Base-by-base conservation (phyloP, 1,284 basidiomycete genomes). In the Ganoderma meredithae region DNA sequence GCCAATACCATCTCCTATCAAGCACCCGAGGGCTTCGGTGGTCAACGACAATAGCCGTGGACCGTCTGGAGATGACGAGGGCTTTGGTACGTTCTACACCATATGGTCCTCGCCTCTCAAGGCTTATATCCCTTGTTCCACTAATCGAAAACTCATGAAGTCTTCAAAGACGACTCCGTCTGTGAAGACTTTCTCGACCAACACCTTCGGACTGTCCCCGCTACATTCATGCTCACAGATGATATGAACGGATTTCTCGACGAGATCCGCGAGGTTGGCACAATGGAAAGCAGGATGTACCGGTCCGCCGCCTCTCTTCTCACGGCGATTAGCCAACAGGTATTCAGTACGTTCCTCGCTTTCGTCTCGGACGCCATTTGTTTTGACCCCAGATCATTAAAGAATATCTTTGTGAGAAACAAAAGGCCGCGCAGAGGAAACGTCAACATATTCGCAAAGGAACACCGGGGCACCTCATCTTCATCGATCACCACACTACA, bases 1-100 rank as follows among this genome's bases (percentile, higher is more conserved):
- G 63, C 53, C 55, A 12, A 63, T 67, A 61, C 31, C 27, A 10
- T 63, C 65, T 67, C 65, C n/a, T 25, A 59, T 44, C 53, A 31
- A 47, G 53, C 43, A 8, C 49, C 65, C 56, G 61, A 49, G 60
- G 52, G 52, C 52, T 53, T 53, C 52, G 15, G 65, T 39, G 65
- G 53, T 5, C 12, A 19, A 44, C 55, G 41, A 49, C 31, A 43
- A 39, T 56, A 36, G 25, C 43, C 33, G 19, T 47, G 60, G 31
- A 17, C 40, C 4, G 22, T 62, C 55, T 36, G 7, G 3, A 41
- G n/a, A 19, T 49, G 43, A 19, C 7, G n/a, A 4, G 60, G 47
- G 52, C n/a, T 41, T 13, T 58, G n/a, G 64, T 65, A 62, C 61
- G 61, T 56, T 27, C 15, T 47, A 15, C 33, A 2, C 13, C 9